Evolutionary conservation across 2,329 filamentous ascomycete species (phyloP), one percentile per base, ranked within the genome.

Genomic region (Calonectria fujianensis): DNA sequence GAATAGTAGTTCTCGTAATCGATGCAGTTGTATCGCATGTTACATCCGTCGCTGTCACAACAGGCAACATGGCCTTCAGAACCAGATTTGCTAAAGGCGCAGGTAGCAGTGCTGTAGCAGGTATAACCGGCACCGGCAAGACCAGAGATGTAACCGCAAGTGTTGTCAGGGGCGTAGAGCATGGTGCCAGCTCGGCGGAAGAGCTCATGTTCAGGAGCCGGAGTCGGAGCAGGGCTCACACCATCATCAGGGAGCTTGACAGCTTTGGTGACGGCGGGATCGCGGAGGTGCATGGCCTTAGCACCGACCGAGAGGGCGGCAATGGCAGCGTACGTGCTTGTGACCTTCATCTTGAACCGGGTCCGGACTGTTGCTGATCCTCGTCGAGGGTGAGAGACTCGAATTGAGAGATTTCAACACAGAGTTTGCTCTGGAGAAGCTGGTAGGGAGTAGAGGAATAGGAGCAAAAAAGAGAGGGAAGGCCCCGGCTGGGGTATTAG

Each of bases 91-190:
- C 87, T 81, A 67, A 90, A 83, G 45, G 86, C 85, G 67, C 88
- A 90, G 24, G 80, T 84, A 41, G 77, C 79, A 31, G 74, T 76
- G 24, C 64, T 75, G 18, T 78, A 79, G 75, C 88, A 90, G 16
- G 82, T 86, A 76, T 85, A 88, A 5, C 83, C 83, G 2, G 84
- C 85, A 27, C 82, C 87, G 16, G 83, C 70, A 35, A 82, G 83
- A 39, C 85, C 89, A 37, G 83, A 84, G 50, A 90, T 80, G 78
- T 85, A 90, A 75, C 89, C 89, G 73, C 89, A 90, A 0, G 87
- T 89, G 74, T 88, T 88, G 78, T 90, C 88, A 1, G 87, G 86
- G 14, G 85, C 89, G 69, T 88, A 79, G n/a, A 89, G 83, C 35
- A 87, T 83, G 0, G 84, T 87, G 24, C 76, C 74, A 83, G 39